Evolutionary conservation across 257 asterid species (phyloP).

Genomic region (Parsonsia alboflavescens): DNA sequence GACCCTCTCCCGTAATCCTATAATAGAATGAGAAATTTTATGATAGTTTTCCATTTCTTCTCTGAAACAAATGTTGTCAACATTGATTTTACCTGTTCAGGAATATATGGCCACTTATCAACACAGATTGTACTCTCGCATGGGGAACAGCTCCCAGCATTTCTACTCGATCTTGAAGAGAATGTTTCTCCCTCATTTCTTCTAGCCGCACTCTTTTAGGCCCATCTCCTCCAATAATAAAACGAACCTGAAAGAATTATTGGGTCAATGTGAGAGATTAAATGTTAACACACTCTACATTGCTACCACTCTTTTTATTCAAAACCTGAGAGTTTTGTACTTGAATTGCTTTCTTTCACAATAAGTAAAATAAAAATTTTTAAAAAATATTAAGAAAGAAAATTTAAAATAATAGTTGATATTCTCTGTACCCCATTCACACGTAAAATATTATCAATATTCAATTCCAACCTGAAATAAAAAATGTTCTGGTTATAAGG

Average conservation of each 20-base stretch:
- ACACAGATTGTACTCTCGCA: slow-evolving; percentile 84
- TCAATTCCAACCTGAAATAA: neutral
- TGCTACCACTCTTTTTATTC: neutral
- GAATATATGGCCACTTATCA: slow-evolving; percentile 84
- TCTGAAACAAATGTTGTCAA: neutral
- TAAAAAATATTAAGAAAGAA: neutral
- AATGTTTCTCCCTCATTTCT: slow-evolving; percentile 97
- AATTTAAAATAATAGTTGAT: neutral
- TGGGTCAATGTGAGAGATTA: slow-evolving; percentile 1
- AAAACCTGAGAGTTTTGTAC: neutral
- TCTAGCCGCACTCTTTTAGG: slow-evolving; percentile 95
- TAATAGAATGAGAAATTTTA: neutral
- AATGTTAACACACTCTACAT: neutral
- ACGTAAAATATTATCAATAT: neutral
- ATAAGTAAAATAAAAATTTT: too few species aligned
- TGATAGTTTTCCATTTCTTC: neutral
- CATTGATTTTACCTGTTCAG: slow-evolving; percentile 55
- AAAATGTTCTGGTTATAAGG: neutral
- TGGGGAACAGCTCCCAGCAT: slow-evolving; percentile 99
- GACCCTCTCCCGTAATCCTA: neutral
- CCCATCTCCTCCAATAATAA: slow-evolving; percentile 95
- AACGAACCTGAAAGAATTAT: slow-evolving; percentile 58
- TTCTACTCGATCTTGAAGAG: slow-evolving; percentile 94
- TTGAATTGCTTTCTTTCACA: neutral
- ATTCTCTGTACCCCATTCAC: neutral